A percentile compares a stretch with the other conserved stretches of the same genome.
Evolutionary conservation across 1,284 basidiomycete genomes (phyloP).

Genomic region (Boletus mariae): DNA sequence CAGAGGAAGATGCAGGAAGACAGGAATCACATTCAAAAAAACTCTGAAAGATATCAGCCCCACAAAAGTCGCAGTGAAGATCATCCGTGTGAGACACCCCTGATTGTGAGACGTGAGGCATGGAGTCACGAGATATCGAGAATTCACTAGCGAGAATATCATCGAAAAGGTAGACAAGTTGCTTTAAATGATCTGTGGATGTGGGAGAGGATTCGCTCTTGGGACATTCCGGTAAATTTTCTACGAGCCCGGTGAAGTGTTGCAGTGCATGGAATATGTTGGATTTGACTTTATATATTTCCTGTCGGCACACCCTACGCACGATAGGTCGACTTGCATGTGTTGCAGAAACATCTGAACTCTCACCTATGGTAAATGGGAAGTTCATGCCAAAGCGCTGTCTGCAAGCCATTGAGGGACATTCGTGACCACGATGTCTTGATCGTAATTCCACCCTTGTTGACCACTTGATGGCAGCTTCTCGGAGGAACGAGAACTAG

Average conservation of each 20-base stretch:
- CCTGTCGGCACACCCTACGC: slow-evolving; percentile 66
- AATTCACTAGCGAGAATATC: slow-evolving; percentile 57
- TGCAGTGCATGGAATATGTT: slow-evolving; percentile 55
- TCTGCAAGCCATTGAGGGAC: slow-evolving; percentile 55
- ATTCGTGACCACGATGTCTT: slow-evolving; percentile 82
- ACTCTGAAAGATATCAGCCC: slow-evolving; percentile 71
- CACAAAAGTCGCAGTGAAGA: slow-evolving; percentile 71
- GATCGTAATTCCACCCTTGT: slow-evolving; percentile 69
- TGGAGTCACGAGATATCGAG: slow-evolving; percentile 31
- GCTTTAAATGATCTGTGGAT: slow-evolving; percentile 18
- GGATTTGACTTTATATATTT: slow-evolving; percentile 68
- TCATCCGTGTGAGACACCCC: slow-evolving; percentile 21
- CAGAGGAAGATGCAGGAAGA: slow-evolving; percentile 15
- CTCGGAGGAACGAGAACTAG: slow-evolving; percentile 74
- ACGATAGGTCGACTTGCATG: slow-evolving; percentile 10
- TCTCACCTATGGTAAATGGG: slow-evolving; percentile 69
- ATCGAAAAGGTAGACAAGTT: slow-evolving; percentile 51
- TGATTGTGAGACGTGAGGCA: slow-evolving; percentile 30
- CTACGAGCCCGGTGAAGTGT: slow-evolving; percentile 35
- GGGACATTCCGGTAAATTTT: slow-evolving; percentile 5
- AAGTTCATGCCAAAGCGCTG: slow-evolving; percentile 64
- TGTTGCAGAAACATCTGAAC: not conserved
- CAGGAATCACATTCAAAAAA: slow-evolving; percentile 66
- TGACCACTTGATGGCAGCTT: slow-evolving; percentile 76
- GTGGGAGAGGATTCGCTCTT: not conserved